Base-by-base conservation (phyloP, 2,329 filamentous ascomycete species). In the Paracoccidioides brasiliensis region DNA sequence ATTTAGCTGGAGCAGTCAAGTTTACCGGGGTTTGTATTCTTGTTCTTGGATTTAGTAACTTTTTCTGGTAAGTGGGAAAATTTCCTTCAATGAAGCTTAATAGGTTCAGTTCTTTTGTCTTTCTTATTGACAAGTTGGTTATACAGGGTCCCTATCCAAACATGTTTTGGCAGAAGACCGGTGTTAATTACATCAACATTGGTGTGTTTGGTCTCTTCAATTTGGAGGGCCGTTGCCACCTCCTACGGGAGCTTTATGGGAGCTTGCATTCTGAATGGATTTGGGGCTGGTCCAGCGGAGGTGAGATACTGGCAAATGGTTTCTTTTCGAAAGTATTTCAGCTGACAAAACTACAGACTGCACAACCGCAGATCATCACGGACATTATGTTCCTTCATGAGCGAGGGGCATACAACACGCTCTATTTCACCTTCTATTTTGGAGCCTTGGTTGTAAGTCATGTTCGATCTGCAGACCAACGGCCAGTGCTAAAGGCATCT, bases 351-450 rank as follows among this genome's bases (percentile, higher is more conserved):
- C 22, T 8, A 42, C 56, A 70, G 69, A 83, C 80, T 0, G 75
- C 80, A 2, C 79, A 81, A 68, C 81, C 81, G 0, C 76, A 78
- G 35, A 76, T 85, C 53, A 84, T 84, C 62, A 79, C 82, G 3
- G 82, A 85, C 62, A 76, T 83, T 9, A 80, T 81, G 64, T 85
- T 85, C 67, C 70, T 85, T 8, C 80, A 84, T 62, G 80, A 84
- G 52, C 75, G 82, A 56, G 82, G 82, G 5, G 80, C 78, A 60
- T 84, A 77, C 70, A 80, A 80, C 60, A 81, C 79, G 0, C 62
- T 80, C 0, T 85, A 84, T 64, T 84, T 82, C 69, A 76, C 77
- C 0, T 71, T 77, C 10, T 84, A 84, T 65, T 83, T 84, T 71
- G 81, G 80, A 2, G 77, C 77, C 9, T 69, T 84, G 30, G 83